phyloP scores from a whole-genome alignment of 2,329 filamentous ascomycete genomes.

The Diplodia scrobiculata region DNA sequence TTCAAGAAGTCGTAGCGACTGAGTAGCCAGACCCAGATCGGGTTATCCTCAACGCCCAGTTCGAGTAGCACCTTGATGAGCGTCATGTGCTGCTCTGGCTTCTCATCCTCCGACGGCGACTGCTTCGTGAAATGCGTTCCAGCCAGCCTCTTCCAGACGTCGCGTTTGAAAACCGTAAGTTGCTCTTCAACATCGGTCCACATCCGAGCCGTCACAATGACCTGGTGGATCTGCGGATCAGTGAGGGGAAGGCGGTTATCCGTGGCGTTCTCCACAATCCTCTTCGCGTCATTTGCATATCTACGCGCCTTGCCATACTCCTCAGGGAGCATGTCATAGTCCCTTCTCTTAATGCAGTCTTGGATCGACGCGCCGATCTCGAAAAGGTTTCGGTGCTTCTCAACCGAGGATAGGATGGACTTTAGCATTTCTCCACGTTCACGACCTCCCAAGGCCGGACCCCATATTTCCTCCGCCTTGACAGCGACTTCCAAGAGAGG shows the following conservation, averaged over 20 bases:
- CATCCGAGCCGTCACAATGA: constrained; percentile 87
- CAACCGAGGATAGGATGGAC: constrained; percentile 71
- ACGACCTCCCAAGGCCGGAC: constrained; percentile 83
- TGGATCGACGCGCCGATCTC: constrained; percentile 76
- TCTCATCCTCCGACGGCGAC: constrained; percentile 50
- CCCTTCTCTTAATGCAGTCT: constrained; percentile 84
- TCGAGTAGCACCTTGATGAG: constrained; percentile 88
- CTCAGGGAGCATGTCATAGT: constrained; percentile 85
- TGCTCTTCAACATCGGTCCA: constrained; percentile 93
- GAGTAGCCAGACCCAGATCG: constrained; percentile 93
- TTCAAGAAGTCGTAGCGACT: constrained; percentile 89
- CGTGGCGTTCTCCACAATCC: constrained; percentile 61
- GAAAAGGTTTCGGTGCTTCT: constrained; percentile 78
- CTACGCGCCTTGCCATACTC: constrained; percentile 82
- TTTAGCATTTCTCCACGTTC: constrained; percentile 90
- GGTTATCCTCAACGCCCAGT: constrained; percentile 90
- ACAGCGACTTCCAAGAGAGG: constrained; percentile 87
- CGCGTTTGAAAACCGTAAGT: constrained; percentile 81
- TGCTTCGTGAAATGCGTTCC: constrained; percentile 62
- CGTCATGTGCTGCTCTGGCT: constrained; percentile 84
- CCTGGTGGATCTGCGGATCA: constrained; percentile 79
- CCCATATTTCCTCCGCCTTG: constrained; percentile 97
- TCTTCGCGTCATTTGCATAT: constrained; percentile 76
- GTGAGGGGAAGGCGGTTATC: constrained; percentile 60
- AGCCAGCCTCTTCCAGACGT: constrained; percentile 80